Evolutionary conservation across 1,139 yeast species (phyloP), one percentile per base, ranked within the genome.

Genomic region (Yamadazyma kanchanaburiensis): DNA sequence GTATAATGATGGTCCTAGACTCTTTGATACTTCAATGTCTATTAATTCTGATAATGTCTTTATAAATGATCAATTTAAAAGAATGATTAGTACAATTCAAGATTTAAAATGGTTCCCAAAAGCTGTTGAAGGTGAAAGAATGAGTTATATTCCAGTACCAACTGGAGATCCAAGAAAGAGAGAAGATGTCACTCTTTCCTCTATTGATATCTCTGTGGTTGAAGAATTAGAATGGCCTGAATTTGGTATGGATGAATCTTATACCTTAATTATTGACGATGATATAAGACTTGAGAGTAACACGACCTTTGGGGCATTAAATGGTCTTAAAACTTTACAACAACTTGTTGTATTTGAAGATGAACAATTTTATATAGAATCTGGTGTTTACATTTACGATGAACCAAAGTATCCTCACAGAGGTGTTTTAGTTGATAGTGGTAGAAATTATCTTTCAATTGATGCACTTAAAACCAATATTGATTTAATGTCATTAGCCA

Each of bases 291-390:
- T 70, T 24, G 34, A 33, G 3, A 58, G 73, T 7, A 45, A 38
- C 7, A 69, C 73, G 1, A 38, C 53, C 5, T 70, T 74, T 73
- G 77, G 76, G 4, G 68, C 66, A 1, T 48, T 70, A 27, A 64
- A 68, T 41, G 73, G 67, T 0, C 53, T 70, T 15, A 52, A 61
- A 8, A 69, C 77, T 2, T 46, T 70, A 21, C 71, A 67, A 37
- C 77, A 70, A 42, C 37, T 70, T 21, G 46, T 70, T 7, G 44
- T 66, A 15, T 60, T 50, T 32, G 46, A 40, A 24, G 38, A 35
- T 24, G 49, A 35, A 9, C 15, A 30, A 10, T 58, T 39, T 31
- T 37, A 40, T 21, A 45, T 69, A 25, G 72, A 66, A 45, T 55
- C 51, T 31, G 48, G 61, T 2, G 66, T 69, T 7, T 31, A 38